These are phyloP conservation scores for Podospora appendiculata DNA, from an alignment of 495 filamentous ascomycete species.

Conservation along the genomic window DNA sequence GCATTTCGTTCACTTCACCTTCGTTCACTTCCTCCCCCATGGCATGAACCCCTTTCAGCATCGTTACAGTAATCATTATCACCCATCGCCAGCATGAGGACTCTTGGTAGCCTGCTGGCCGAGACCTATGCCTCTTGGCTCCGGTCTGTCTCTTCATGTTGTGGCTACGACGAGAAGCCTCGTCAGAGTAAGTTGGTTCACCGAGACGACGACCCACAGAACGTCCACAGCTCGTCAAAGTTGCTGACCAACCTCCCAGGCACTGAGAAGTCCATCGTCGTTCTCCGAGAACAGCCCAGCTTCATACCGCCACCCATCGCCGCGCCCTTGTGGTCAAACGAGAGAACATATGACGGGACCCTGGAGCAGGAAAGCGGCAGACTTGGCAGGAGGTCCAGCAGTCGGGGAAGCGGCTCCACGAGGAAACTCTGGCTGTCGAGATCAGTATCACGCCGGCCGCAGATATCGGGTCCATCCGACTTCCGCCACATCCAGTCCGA, in stretches of 20 bases:
- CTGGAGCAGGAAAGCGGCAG: conserved; percentile 26
- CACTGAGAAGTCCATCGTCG: conserved; percentile 22
- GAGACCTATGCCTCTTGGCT: conserved; percentile 35
- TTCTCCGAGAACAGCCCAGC: conserved; percentile 33
- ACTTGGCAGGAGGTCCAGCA: conserved; percentile 19
- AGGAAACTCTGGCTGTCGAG: conserved; percentile 26
- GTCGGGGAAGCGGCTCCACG: conserved; percentile 23
- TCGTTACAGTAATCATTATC: conserved; percentile 10
- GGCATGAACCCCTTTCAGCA: conserved; percentile 12
- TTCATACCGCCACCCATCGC: conserved; percentile 25
- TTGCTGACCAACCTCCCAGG: background rate
- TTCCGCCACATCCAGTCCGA: conserved; percentile 44
- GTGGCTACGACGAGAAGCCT: conserved; percentile 31
- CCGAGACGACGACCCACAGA: no score
- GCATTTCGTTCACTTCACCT: conserved; percentile 1
- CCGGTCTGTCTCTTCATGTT: conserved; percentile 32
- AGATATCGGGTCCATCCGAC: conserved; percentile 40
- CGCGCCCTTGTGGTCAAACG: conserved; percentile 19
- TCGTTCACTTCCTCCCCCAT: background rate
- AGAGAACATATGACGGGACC: conserved; percentile 19
- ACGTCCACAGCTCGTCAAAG: no score
- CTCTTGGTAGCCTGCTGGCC: conserved; percentile 30
- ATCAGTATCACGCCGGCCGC: conserved; percentile 31
- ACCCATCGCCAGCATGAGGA: conserved; percentile 25
- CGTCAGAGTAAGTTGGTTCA: conserved; percentile 21